phyloP scores from a whole-genome alignment of 2,329 filamentous ascomycete species.

The Pyricularia sp. region DNA sequence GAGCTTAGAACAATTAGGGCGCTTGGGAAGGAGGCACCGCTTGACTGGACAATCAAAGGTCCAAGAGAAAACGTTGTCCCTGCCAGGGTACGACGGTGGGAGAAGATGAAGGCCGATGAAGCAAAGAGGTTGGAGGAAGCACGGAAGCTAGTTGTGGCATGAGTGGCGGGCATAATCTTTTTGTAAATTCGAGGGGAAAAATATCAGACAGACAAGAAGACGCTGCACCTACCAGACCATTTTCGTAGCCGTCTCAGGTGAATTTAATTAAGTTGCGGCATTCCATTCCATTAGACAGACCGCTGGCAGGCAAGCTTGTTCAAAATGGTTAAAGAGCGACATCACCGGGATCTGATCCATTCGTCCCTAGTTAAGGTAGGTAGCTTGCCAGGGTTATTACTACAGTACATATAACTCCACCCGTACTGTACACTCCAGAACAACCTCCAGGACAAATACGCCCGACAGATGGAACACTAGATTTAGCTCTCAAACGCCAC shows the following conservation, averaged over 20 bases:
- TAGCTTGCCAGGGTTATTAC: not conserved
- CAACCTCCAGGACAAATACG: not conserved
- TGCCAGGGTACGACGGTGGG: constrained; percentile 34
- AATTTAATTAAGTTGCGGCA: too few relatives aligned
- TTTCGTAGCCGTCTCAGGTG: too few relatives aligned
- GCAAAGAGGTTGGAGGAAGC: constrained; percentile 13
- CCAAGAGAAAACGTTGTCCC: constrained; percentile 41
- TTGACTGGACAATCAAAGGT: constrained; percentile 41
- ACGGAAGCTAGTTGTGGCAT: not conserved
- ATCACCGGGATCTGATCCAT: not conserved
- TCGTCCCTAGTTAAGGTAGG: too few relatives aligned
- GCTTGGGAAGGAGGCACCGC: constrained; percentile 34
- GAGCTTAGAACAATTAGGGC: constrained; percentile 43
- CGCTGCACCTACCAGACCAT: too few relatives aligned
- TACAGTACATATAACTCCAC: not conserved
- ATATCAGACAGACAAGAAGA: not conserved
- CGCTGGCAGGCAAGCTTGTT: too few relatives aligned
- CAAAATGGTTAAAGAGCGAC: not conserved
- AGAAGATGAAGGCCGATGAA: constrained; percentile 41
- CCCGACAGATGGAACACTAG: not conserved
- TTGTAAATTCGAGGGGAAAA: not conserved
- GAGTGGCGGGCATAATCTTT: not conserved
- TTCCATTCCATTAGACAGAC: too few relatives aligned
- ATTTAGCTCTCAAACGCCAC: not conserved
- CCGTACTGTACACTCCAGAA: not conserved